Conservation (phyloP, 73 alveolate genomes). For the Blepharisma japonicum region DNA sequence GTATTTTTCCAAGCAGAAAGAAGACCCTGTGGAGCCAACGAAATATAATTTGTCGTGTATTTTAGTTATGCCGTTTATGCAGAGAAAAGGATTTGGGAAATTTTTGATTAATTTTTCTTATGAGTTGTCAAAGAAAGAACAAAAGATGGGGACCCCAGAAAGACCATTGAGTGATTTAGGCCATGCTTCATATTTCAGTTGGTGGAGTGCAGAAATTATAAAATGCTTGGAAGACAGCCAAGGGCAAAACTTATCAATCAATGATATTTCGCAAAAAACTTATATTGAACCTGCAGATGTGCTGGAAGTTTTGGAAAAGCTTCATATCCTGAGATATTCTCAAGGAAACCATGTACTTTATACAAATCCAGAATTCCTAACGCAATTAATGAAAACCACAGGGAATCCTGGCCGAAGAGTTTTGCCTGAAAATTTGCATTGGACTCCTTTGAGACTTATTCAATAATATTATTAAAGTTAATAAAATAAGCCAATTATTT, state of each 20-base stretch:
- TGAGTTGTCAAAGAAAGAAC: constrained; percentile 74
- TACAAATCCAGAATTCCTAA: constrained; percentile 78
- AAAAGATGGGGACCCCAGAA: constrained; percentile 90
- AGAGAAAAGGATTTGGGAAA: constrained; percentile 98
- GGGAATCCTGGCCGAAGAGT: constrained; percentile 96
- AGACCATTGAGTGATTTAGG: constrained; percentile 93
- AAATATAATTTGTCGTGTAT: constrained; percentile 93
- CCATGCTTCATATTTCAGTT: constrained; percentile 75
- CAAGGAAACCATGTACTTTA: constrained; percentile 78
- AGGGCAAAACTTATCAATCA: constrained; percentile 63
- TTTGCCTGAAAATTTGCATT: constrained; percentile 77
- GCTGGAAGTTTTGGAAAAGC: constrained; percentile 79
- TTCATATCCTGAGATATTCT: constrained; percentile 77
- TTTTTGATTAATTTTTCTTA: constrained; percentile 93
- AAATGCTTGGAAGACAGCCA: constrained; percentile 58
- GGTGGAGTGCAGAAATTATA: constrained; percentile 89
- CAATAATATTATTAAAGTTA: neutral
- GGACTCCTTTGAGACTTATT: constrained; percentile 79
- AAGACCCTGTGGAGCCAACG: constrained; percentile 43
- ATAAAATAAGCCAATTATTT: no score
- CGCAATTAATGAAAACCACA: constrained; percentile 69
- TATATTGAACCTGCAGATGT: constrained; percentile 78
- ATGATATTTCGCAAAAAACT: constrained; percentile 74
- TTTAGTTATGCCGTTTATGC: constrained; percentile 83
- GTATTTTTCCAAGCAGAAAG: constrained; percentile 95